These are phyloP conservation scores for Penicillium coprophilum DNA, from an alignment of 495 filamentous ascomycete genomes.

Conservation along the genomic window DNA sequence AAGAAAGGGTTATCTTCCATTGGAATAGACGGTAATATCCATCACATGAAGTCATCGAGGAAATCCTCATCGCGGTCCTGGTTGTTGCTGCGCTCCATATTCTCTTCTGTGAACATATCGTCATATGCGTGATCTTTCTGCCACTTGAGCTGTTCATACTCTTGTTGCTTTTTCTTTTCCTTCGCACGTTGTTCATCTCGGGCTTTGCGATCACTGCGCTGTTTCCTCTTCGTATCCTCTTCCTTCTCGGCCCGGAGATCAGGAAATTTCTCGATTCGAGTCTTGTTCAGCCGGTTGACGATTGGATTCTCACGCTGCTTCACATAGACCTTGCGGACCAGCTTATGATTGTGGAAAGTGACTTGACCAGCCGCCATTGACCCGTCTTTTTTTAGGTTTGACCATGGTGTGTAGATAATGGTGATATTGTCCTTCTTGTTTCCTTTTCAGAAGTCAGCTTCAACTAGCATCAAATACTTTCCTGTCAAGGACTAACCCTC, in stretches of 20 bases:
- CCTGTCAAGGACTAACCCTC: constrained; percentile 59
- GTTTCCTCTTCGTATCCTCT: constrained; percentile 63
- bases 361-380: constrained; percentile 95
- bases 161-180: constrained; percentile 73
- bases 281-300: constrained; percentile 97
- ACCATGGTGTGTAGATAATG: constrained; percentile 96
- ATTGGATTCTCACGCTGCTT: constrained; percentile 77
- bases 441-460: constrained; percentile 46
- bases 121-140: constrained; percentile 96
- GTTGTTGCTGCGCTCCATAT: constrained; percentile 47
- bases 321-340: constrained; percentile 80
- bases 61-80: constrained; percentile 52
- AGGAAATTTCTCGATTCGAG: constrained; percentile 79
- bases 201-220: constrained; percentile 65
- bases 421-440: constrained; percentile 99
- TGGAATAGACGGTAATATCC: constrained; percentile 1
- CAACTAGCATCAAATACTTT: neutral
- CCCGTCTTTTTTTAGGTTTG: constrained; percentile 94
- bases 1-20: constrained; percentile 8
- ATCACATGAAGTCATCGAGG: constrained; percentile 57
- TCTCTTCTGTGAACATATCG: constrained; percentile 56
- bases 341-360: constrained; percentile 83
- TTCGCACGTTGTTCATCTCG: constrained; percentile 74
- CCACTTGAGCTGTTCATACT: constrained; percentile 83
- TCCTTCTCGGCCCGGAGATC: constrained; percentile 80